Base-by-base conservation (phyloP, 768 basidiomycete species). In the Leccinum pellstonianum region DNA sequence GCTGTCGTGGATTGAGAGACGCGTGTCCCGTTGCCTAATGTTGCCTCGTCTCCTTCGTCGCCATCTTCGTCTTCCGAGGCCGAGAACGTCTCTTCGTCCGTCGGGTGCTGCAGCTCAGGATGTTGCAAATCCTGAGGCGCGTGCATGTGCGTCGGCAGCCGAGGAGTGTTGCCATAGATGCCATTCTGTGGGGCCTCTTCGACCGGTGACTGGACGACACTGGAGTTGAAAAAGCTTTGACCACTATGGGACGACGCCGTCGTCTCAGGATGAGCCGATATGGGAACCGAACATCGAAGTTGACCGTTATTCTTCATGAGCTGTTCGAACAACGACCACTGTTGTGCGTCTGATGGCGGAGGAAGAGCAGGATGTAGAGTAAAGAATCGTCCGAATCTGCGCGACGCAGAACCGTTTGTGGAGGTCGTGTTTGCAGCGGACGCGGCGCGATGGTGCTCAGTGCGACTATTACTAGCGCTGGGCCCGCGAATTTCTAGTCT, bases 301-400 rank as follows among this genome's bases (percentile, higher is more conserved):
- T 80, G 81, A 2, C 80, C 81, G 51, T 84, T 86, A 64, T 85
- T 84, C 67, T 88, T 83, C 86, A 90, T 88, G 43, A 88, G 70
- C 68, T 90, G 86, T 8, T 80, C 83, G 63, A 90, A 90, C 5
- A 90, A 73, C 0, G 86, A 76, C 89, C 89, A 90, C 75, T 80
- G 60, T 10, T 38, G 76, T n/a, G 71, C 71, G 7, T 75, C 69
- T 14, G 69, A 66, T 15, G 54, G 29, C 11, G 19, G 19, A 46
- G 19, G 41, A 43, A 41, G 38, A 48, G 21, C 21, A 23, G 19
- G 46, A 47, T n/a, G n/a, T 17, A 55, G 59, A 1, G 60, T 63
- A 5, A 62, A 59, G 38, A 33, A 25, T 9, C 62, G 60, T 12
- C 52, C 7, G 43, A 57, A 61, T 23, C 62, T 61, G 56, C 58